phyloP scores from a whole-genome alignment of 1,139 yeast genomes.

The Sugiyamaella sp. region DNA sequence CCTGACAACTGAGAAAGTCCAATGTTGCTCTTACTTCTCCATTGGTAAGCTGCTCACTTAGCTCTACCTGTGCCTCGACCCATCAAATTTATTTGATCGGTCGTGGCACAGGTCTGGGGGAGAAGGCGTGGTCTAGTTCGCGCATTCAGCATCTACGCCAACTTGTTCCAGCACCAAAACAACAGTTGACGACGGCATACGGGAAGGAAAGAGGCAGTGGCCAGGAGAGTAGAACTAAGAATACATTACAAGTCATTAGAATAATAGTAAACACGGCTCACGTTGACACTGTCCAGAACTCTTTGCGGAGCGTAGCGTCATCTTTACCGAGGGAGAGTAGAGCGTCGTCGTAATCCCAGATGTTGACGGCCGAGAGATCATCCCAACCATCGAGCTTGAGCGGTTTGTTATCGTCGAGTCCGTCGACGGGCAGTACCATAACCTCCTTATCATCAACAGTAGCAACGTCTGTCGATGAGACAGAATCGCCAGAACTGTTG shows the following conservation, averaged over 20 bases:
- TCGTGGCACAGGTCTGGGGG: too few species aligned
- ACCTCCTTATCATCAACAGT: slow-evolving; percentile 7
- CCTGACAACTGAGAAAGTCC: too few species aligned
- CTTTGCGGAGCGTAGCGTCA: slow-evolving; percentile 31
- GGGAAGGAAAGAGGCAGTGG: too few species aligned
- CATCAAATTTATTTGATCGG: too few species aligned
- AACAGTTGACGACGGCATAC: too few species aligned
- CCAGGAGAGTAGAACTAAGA: too few species aligned
- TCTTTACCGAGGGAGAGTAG: slow-evolving; percentile 32
- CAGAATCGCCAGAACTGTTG: slow-evolving; percentile 13
- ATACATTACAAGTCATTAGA: neutral
- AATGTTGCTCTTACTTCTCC: too few species aligned
- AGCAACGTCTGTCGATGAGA: slow-evolving; percentile 6
- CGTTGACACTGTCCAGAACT: slow-evolving; percentile 36
- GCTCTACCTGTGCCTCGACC: too few species aligned
- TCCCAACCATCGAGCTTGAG: slow-evolving; percentile 30
- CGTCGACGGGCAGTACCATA: slow-evolving; percentile 24
- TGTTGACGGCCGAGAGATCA: slow-evolving; percentile 23
- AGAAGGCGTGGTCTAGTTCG: too few species aligned
- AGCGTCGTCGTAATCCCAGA: slow-evolving; percentile 37
- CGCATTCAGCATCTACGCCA: too few species aligned
- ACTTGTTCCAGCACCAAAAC: too few species aligned
- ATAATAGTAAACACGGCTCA: slow-evolving; percentile 9
- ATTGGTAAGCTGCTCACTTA: too few species aligned
- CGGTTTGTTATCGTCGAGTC: slow-evolving; percentile 20